These are phyloP conservation scores for Schizophyllum amplum DNA, from an alignment of 1,284 basidiomycete genomes.

Conservation along the genomic window DNA sequence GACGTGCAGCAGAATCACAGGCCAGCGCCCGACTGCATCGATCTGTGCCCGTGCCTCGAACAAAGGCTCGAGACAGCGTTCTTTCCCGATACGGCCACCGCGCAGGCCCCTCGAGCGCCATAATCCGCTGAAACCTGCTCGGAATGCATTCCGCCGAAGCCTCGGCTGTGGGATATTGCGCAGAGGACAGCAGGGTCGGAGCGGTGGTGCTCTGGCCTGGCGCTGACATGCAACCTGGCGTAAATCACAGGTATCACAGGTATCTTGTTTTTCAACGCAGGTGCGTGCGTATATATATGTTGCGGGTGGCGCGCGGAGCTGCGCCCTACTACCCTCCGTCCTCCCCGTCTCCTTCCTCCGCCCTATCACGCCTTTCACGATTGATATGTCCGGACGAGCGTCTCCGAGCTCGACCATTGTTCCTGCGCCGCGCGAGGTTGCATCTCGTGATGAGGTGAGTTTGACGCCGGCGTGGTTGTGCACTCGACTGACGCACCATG, in stretches of 20 bases:
- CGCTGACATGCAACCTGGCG: neutral
- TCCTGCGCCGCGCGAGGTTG: neutral
- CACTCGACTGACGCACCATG: neutral
- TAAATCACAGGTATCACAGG: neutral
- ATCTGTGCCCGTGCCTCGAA: neutral
- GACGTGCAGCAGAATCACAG: neutral
- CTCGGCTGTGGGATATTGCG: neutral
- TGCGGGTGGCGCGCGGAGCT: neutral
- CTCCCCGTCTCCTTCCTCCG: neutral
- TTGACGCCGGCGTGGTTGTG: too few species aligned
- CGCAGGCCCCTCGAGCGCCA: neutral
- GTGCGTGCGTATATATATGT: neutral
- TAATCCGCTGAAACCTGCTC: neutral
- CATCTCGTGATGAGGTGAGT: neutral
- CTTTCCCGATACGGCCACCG: neutral
- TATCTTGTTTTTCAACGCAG: too few species aligned
- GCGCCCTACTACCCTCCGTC: neutral
- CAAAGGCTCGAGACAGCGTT: neutral
- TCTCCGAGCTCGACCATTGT: neutral
- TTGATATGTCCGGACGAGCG: neutral
- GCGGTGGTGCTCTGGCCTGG: too few species aligned
- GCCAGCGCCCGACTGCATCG: neutral
- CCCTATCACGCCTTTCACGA: neutral
- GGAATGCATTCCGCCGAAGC: neutral
- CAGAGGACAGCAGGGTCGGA: neutral